Evolutionary conservation across 1,284 basidiomycete species (phyloP), one percentile per base, ranked within the genome.

Genomic region (Ceratobasidium sp.): DNA sequence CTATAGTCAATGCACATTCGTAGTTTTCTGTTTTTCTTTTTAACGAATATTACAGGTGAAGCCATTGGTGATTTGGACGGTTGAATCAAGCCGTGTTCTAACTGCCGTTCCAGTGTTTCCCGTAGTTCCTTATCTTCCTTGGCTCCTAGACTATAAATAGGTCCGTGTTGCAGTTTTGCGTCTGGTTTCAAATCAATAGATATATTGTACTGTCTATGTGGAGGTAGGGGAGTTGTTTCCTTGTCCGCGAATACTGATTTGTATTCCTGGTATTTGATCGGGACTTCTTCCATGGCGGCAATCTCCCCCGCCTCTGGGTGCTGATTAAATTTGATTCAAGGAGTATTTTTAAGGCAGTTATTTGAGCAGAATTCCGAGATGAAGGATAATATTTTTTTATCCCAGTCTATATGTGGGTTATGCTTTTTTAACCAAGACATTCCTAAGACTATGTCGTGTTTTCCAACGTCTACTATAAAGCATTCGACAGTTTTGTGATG

Each of bases 31-130:
- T 85, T 84, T 79, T 88, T 88, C 79, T 88, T 88, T 63, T 83
- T 82, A 37, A 87, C 83, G 76, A 89, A 89, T 0, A 89, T 82
- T 47, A 88, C 80, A 0, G 86, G 86, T 0, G 86, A 80, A 0
- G 80, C 84, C 20, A 81, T 81, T 6, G 84, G 80, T 7, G 84
- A 85, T 45, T 64, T 67, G 0, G 84, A 86, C 15, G 75, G 78
- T 0, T 82, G 80, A 75, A 86, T 86, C 35, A 76, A 77, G 1
- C 74, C 66, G 17, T 58, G 58, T 13, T 17, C 13, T 8, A 77
- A 54, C n/a, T 65, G 73, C 10, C 66, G 45, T 33, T 79, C 60
- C 17, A 79, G n/a, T 17, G 49, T 67, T 11, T 20, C 33, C 35
- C 28, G 11, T 31, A 71, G 26, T 39, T 51, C 42, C 39, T 61